A percentile compares a stretch with the other conserved stretches of the same genome.
Conservation (phyloP, 192 early-diverging fungal genomes). For the Coemansia sp. region DNA sequence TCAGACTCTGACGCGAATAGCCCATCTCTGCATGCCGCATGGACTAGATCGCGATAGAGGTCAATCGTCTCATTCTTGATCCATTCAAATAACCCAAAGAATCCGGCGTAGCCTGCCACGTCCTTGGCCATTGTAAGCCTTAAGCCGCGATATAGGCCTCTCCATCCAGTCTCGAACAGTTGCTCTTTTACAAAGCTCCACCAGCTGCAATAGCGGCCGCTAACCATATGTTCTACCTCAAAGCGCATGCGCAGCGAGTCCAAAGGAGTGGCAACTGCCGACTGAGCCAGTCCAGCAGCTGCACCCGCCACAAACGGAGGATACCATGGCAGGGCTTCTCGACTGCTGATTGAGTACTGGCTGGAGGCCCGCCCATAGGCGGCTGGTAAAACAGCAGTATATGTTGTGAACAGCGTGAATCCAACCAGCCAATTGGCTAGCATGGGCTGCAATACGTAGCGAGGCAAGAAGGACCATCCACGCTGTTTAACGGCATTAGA, state of each 20-base stretch:
- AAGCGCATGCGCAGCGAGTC: constrained; percentile 77
- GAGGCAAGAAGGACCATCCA: constrained; percentile 70
- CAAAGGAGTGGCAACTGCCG: constrained; percentile 70
- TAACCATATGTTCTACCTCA: constrained; percentile 71
- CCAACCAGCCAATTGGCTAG: constrained; percentile 76
- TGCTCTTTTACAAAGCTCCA: constrained; percentile 65
- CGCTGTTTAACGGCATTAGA: constrained; percentile 67
- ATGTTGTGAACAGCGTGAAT: constrained; percentile 77
- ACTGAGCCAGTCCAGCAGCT: constrained; percentile 73
- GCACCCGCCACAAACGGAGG: constrained; percentile 59
- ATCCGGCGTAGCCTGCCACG: constrained; percentile 69
- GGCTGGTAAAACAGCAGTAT: constrained; percentile 47
- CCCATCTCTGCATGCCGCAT: constrained; percentile 33
- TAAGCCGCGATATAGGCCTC: constrained; percentile 43
- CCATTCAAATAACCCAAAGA: constrained; percentile 80
- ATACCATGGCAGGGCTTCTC: constrained; percentile 33
- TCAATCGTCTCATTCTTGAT: constrained; percentile 74
- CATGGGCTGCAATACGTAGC: constrained; percentile 74
- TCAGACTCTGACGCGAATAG: constrained; percentile 21
- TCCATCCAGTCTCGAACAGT: constrained; percentile 24
- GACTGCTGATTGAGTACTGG: constrained; percentile 45
- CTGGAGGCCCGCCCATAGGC: constrained; percentile 41
- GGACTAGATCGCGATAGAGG: constrained; percentile 57
- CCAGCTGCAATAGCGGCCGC: constrained; percentile 72
- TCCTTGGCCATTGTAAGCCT: constrained; percentile 63